Conservation (phyloP, 2,329 filamentous ascomycete genomes). For the Gnomoniopsis sp. region DNA sequence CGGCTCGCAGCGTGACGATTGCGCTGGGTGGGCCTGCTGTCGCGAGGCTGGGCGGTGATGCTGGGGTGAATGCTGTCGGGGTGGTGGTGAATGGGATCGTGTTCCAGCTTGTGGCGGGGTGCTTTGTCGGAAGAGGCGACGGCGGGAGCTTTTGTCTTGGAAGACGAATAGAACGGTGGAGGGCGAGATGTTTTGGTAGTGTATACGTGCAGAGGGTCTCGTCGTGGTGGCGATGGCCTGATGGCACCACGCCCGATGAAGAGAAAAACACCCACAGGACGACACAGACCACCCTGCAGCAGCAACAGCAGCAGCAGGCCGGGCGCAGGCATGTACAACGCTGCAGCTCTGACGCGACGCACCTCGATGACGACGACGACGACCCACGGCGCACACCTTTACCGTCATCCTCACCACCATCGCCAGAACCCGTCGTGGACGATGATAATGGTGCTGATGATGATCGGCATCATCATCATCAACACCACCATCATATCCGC, state of each 20-base stretch:
- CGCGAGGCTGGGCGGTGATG: constrained; percentile 40
- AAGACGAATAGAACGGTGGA: neutral
- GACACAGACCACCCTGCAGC: too few species aligned
- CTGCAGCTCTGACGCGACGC: constrained; percentile 9
- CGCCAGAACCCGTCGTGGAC: neutral
- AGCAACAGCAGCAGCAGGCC: neutral
- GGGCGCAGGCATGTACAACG: neutral
- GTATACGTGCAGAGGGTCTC: too few species aligned
- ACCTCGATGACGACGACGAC: neutral
- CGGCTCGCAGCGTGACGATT: constrained; percentile 47
- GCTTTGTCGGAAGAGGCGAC: constrained; percentile 22
- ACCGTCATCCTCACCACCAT: too few species aligned
- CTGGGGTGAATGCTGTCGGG: constrained; percentile 44
- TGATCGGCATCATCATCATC: neutral
- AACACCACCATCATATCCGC: constrained; percentile 23
- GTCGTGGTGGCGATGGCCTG: too few species aligned
- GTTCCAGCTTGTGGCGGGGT: constrained; percentile 32
- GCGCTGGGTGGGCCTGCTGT: constrained; percentile 48
- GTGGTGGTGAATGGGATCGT: constrained; percentile 50
- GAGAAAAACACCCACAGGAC: too few species aligned
- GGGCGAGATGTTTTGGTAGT: neutral
- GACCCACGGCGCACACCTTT: too few species aligned
- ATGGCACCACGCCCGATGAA: too few species aligned
- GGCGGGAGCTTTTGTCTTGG: neutral
- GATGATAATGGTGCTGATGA: neutral